Evolutionary conservation across 352 stramenopile species (phyloP), one percentile per base, ranked within the genome.

Genomic region (Blastocystis sp.): DNA sequence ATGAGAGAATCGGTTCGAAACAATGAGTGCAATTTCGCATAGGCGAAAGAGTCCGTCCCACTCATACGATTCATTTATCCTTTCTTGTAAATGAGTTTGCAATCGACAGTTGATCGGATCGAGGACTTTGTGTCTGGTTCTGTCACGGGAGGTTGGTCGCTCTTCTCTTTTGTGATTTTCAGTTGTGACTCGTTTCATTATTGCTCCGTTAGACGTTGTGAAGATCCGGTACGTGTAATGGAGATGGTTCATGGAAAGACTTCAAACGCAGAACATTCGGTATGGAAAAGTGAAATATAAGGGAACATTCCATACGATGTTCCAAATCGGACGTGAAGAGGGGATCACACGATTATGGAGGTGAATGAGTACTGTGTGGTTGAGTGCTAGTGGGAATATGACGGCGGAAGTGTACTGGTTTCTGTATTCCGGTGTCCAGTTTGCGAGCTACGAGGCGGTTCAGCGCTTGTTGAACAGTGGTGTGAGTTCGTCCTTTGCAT

Each of bases 121-220:
- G 67, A 78, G 67, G 67, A 78, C 67, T 78, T 78, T 51, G 21
- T 78, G 21, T 78, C 67, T 9, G 67, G 67, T 63, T 78, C 67
- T 29, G 21, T 78, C 11, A 61, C 67, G 21, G 67, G 67, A 42
- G 67, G 67, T 78, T 27, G 16, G n/a, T n/a, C 4, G 27, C n/a
- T 3, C 6, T 34, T 1, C 27, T 32, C 14, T 44, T 56, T 34
- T 32, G 18, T 78, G 16, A 78, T 53, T 18, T 36, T 8, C 57
- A 78, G 67, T 78, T 9, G 24, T 59, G n/a, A 78, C 67, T 18
- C 67, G 67, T 40, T 78, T 78, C 36, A 38, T 78, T 57, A 78
- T 78, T 38, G 67, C 67, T 9, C 67, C 67, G 21, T 61, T 78
- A 61, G 67, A 78, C 16, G 67, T 78, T 8, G 67, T 78, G 18